Conservation (phyloP, 176 grass and related monocot genomes). For the Bolboschoenus planiculmis region DNA sequence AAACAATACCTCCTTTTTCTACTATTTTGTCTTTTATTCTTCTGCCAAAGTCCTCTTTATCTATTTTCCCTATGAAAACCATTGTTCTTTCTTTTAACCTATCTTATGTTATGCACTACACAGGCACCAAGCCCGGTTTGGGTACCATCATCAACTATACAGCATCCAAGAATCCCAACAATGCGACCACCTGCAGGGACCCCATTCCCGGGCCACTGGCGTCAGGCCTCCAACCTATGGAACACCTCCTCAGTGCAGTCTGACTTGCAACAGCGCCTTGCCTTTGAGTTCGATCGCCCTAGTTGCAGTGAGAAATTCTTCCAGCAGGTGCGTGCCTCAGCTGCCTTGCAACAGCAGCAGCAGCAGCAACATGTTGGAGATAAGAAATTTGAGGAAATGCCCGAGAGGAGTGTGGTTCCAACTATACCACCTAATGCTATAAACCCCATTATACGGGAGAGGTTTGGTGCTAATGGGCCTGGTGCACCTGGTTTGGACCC, state of each 20-base stretch:
- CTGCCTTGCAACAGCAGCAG: slow-evolving; percentile 41
- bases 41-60: not conserved
- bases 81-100: not conserved
- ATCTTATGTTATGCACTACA: not conserved
- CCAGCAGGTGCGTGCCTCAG: slow-evolving; percentile 60
- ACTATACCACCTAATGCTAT: slow-evolving; percentile 37
- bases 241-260: slow-evolving; percentile 52
- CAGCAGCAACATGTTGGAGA: slow-evolving; percentile 24
- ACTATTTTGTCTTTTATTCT: not conserved
- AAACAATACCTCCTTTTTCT: not conserved
- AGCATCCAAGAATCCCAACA: slow-evolving; percentile 1
- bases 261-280: slow-evolving; percentile 87
- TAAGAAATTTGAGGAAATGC: slow-evolving; percentile 88
- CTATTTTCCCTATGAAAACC: not conserved
- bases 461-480: slow-evolving; percentile 49
- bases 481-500: slow-evolving; percentile 51
- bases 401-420: slow-evolving; percentile 36
- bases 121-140: slow-evolving; percentile 52
- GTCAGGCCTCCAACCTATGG: slow-evolving; percentile 69
- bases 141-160: slow-evolving; percentile 32
- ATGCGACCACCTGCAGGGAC: slow-evolving; percentile 50
- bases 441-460: slow-evolving; percentile 62
- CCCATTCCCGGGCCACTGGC: slow-evolving; percentile 81
- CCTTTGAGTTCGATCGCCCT: slow-evolving; percentile 95
- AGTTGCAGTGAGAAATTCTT: slow-evolving; percentile 64